These are phyloP conservation scores for Mycogone perniciosa DNA, from an alignment of 2,329 filamentous ascomycete genomes.

Conservation along the genomic window DNA sequence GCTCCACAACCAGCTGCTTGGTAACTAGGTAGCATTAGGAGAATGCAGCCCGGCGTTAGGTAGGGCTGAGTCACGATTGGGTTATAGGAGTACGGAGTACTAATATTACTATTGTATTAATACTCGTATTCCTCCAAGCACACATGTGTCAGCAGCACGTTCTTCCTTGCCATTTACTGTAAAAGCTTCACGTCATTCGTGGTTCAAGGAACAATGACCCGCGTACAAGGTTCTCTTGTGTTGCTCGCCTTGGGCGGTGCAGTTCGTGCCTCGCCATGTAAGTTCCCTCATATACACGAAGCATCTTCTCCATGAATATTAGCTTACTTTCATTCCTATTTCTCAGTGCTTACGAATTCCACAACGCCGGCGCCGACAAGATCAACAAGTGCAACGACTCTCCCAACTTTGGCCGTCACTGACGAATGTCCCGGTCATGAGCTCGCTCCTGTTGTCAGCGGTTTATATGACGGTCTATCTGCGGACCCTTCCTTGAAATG, in stretches of 20 bases:
- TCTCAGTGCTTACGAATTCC: constrained; percentile 1
- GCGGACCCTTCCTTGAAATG: constrained; percentile 8
- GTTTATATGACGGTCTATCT: constrained; percentile 4
- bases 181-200: background rate
- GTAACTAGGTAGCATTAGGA: too few species aligned
- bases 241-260: background rate
- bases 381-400: background rate
- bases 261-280: constrained; percentile 6
- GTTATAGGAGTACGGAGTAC: background rate
- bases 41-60: too few species aligned
- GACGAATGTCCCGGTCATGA: background rate
- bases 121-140: constrained; percentile 1
- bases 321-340: background rate
- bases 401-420: background rate
- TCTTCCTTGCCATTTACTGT: background rate
- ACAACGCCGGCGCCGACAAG: background rate
- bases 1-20: too few species aligned
- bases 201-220: constrained; percentile 3
- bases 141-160: background rate
- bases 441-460: background rate
- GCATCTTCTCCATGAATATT: background rate
- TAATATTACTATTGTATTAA: background rate
- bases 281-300: background rate
- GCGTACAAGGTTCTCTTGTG: constrained; percentile 5
- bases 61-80: too few species aligned